These are phyloP conservation scores for Harringtonia aguacate DNA, from an alignment of 2,329 filamentous ascomycete species.

Conservation along the genomic window DNA sequence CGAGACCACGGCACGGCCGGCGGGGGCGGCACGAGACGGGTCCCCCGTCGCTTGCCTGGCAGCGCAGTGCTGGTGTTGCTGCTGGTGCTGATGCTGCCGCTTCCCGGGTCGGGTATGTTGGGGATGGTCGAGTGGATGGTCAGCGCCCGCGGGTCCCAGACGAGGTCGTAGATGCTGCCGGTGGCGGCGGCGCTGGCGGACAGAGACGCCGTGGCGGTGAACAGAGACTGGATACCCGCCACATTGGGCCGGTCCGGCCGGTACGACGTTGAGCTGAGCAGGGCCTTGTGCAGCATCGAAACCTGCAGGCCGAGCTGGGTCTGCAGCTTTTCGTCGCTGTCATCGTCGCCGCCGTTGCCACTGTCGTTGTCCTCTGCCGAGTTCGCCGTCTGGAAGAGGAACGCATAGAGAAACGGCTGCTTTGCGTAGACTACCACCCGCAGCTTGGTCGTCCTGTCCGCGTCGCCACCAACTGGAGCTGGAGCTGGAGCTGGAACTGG, in stretches of 20 bases:
- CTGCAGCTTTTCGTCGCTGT: slow-evolving; percentile 1
- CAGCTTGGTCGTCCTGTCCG: slow-evolving; percentile 44
- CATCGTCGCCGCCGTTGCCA: not conserved
- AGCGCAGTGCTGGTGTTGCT: slow-evolving; percentile 9
- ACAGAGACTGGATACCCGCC: slow-evolving; percentile 9
- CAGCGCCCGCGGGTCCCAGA: slow-evolving; percentile 48
- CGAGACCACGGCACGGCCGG: slow-evolving; percentile 38
- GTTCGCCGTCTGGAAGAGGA: slow-evolving; percentile 47
- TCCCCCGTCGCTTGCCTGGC: not conserved
- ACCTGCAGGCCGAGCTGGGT: slow-evolving; percentile 30
- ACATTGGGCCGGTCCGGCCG: slow-evolving; percentile 38
- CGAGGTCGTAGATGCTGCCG: slow-evolving; percentile 46
- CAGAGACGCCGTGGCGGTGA: not conserved
- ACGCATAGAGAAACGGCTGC: slow-evolving; percentile 66
- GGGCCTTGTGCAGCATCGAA: slow-evolving; percentile 43
- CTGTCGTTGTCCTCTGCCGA: not conserved
- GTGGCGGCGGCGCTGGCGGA: slow-evolving; percentile 11
- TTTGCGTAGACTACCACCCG: slow-evolving; percentile 64
- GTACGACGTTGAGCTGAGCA: slow-evolving; percentile 46
- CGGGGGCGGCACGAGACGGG: no score
- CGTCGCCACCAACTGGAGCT: no score
- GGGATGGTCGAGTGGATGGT: slow-evolving; percentile 54
- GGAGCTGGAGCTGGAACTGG: no score
- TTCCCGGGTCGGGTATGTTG: slow-evolving; percentile 46
- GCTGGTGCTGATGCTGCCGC: not conserved